A percentile compares a stretch with the other conserved stretches of the same genome.
Conservation (phyloP, 1,284 basidiomycete genomes). For the Kalmanozyma brasiliensis region DNA sequence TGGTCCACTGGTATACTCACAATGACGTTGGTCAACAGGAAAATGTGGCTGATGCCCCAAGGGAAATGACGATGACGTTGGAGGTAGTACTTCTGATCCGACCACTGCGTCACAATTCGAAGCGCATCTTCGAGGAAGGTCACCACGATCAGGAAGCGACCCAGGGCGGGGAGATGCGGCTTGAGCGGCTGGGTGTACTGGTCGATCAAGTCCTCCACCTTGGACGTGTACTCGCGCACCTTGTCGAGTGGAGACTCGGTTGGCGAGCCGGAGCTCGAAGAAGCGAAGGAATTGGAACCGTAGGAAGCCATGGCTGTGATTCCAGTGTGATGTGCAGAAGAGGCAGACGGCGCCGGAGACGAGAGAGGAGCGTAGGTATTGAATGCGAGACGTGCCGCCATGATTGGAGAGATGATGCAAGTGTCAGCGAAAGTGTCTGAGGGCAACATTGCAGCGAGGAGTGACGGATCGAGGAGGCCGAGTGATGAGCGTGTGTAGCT, state of each 20-base stretch:
- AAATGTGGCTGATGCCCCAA: constrained; percentile 91
- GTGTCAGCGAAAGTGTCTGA: constrained; percentile 13
- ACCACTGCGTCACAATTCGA: constrained; percentile 92
- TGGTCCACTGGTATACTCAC: constrained; percentile 73
- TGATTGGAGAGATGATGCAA: constrained; percentile 9
- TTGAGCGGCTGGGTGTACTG: constrained; percentile 91
- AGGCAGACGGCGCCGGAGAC: constrained; percentile 12
- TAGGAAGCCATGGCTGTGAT: constrained; percentile 44
- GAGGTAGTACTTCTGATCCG: constrained; percentile 82
- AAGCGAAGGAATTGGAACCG: constrained; percentile 54
- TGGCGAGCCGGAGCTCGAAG: constrained; percentile 35
- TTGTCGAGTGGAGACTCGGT: constrained; percentile 76
- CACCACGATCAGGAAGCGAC: constrained; percentile 95
- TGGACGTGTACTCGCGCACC: constrained; percentile 76
- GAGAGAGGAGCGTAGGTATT: constrained; percentile 22
- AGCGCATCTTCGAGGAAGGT: constrained; percentile 98
- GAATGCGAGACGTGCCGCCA: constrained; percentile 41
- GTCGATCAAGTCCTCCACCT: constrained; percentile 92
- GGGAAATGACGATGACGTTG: constrained; percentile 85
- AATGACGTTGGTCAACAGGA: constrained; percentile 89
- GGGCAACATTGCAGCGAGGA: no score
- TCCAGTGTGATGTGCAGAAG: constrained; percentile 10
- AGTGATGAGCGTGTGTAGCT: not conserved
- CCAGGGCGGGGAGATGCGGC: constrained; percentile 93
- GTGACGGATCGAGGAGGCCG: not conserved